Evolutionary conservation across 2,329 filamentous ascomycete genomes (phyloP), one percentile per base, ranked within the genome.

Genomic region (Davidsoniella virescens): DNA sequence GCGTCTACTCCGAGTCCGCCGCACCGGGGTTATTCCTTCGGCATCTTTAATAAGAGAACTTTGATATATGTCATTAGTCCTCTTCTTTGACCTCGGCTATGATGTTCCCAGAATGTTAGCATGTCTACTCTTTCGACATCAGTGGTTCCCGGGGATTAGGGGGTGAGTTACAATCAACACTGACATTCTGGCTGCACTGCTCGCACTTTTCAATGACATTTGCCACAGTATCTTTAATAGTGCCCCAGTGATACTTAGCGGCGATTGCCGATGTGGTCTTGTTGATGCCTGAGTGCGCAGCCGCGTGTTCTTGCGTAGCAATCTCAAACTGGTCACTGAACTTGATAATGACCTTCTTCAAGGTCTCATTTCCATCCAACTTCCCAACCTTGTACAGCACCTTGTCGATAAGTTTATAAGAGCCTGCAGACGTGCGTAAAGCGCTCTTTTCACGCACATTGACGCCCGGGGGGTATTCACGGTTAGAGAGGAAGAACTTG

Each of bases 181-280:
- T 52, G 39, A 78, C 73, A 37, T 76, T 69, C 59, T 94, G 87
- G 65, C 90, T 94, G 68, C 90, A 96, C 62, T 94, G 82, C 6
- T 75, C 68, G 65, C 92, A 98, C 59, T 92, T 90, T 58, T 85
- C 82, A 65, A 96, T 94, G 58, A 94, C 88, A 62, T 90, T 81
- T 62, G 84, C 92, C 54, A 95, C 92, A 1, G 90, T 96, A 66
- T 95, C 88, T 64, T 96, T 98, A 68, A 96, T 96, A 54, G 90
- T 78, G 44, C 93, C 88, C 92, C 92, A 98, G 66, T 96, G 92
- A 62, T 90, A 95, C 60, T 82, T 84, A 62, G 95, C 86, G 9
- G 90, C 87, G 59, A 98, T 94, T 17, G 80, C 83, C 17, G 90
- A 88, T 1, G 90, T 96, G 0, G 90, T 96, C 69, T 95, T 95